Evolutionary conservation across 306 rosid species (phyloP), one percentile per base, ranked within the genome.

Genomic region (Vigna reflexopilosa): DNA sequence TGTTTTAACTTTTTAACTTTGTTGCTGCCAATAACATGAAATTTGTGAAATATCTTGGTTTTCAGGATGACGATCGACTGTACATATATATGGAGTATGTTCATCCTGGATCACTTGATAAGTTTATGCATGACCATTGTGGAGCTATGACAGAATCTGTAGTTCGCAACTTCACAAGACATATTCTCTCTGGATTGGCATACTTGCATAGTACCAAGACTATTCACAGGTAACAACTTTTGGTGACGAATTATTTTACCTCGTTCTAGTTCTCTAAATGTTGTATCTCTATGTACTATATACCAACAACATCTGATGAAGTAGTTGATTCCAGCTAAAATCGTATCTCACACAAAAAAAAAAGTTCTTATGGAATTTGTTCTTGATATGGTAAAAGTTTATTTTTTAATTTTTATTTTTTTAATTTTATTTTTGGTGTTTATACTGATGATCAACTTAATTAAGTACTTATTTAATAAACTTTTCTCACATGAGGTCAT

Each of bases 31-130:
- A 42, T 44, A 36, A 76, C 56, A 76, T 73, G 56, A 34, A 75
- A 55, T 19, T 47, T 66, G 70, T 70, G 17, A 58, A 19, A 59
- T 17, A 16, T 76, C 59, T 75, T 45, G 64, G 49, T 82, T 70
- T 81, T 76, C 88, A 94, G 98, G 74, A 88, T 79, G 96, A 84
- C 15, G 93, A 90, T 84, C 88, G 67, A 71, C 88, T 91, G 76
- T 94, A 83, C 87, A 94, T 94, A 84, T 94, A 91, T 87, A 86
- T 94, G 90, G 98, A 94, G 82, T 94, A 89, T 68, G 89, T 94
- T 65, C 76, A 89, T 82, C 98, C 98, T 28, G 98, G 98, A 72
- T 94, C 98, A 1, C 86, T 94, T 48, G 81, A 84, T 61, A 94
- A 90, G 83, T 94, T 86, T 81, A 90, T 91, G 69, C 91, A 82